Base-by-base conservation (phyloP, 441 rosid genomes). In the Geranium incanum region DNA sequence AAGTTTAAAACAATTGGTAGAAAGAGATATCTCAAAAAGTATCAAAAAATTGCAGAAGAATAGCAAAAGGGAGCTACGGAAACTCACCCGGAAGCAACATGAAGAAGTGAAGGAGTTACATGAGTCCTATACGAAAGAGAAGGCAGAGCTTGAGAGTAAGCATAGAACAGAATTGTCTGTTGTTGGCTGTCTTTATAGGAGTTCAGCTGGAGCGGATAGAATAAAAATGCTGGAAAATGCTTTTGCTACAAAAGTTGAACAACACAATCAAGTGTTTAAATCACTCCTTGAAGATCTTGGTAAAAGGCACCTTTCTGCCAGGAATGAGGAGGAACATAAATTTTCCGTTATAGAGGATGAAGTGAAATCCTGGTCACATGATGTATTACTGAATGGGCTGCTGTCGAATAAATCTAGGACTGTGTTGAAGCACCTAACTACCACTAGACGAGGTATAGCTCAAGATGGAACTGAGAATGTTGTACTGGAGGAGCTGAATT, bases 211-310 rank as follows among this genome's bases (percentile, higher is more conserved):
- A 28, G 33, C 62, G 16, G 88, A 85, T 66, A 83, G 69, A 81
- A 86, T 87, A 41, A 81, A 78, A 79, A 80, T 66, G 62, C 73
- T 87, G 73, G 93, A 89, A 70, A 68, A 50, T 74, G 83, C 82
- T 45, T 86, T 75, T 75, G 78, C 80, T 11, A 78, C 70, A 74
- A 77, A 78, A 76, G 66, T 84, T 78, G 86, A 82, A 68, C 78
- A 85, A 65, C 85, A 85, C 23, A 60, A 79, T 66, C 63, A 0
- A 50, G 71, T 76, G 74, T 80, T 52, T 84, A 84, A 77, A 28
- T 33, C 64, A 45, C 41, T 60, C 59, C 84, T 81, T 18, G 73
- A 81, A 80, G 71, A 74, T 16, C 81, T 87, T 18, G 84, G 87
- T 83, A 78, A 68, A 73, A 50, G 33, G 75, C 85, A 81, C 4